These are phyloP conservation scores for Xylaria arbuscula DNA, from an alignment of 2,329 filamentous ascomycete species.

Conservation along the genomic window DNA sequence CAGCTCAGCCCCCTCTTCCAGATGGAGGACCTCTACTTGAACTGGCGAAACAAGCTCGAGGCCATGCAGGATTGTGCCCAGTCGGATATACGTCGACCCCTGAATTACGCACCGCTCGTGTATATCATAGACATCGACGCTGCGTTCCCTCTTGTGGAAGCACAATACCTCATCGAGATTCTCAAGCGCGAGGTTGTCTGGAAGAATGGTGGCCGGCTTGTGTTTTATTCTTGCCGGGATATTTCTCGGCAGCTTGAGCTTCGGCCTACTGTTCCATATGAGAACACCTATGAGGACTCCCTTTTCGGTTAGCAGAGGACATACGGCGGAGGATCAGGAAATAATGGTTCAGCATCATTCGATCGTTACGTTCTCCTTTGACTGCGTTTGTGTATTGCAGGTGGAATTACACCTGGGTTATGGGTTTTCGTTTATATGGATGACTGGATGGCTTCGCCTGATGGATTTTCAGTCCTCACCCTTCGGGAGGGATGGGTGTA, in stretches of 20 bases:
- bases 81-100: fast-evolving
- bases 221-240: not conserved
- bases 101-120: not conserved
- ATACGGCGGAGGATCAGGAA: no score
- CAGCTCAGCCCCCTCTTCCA: not conserved
- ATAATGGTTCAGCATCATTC: no score
- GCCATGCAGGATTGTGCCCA: not conserved
- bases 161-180: not conserved
- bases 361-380: no score
- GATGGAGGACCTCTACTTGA: not conserved
- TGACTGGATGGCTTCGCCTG: no score
- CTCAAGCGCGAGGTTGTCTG: not conserved
- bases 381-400: no score
- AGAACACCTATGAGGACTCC: no score
- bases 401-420: no score
- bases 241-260: not conserved
- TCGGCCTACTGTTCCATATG: not conserved
- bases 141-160: not conserved
- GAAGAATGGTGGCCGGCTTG: not conserved
- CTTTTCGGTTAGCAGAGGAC: no score
- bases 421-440: no score
- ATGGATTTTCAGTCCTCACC: no score
- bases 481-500: no score
- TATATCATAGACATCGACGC: not conserved
- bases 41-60: not conserved